These are phyloP conservation scores for Sesbania bispinosa DNA, from an alignment of 306 rosid genomes.

Conservation along the genomic window DNA sequence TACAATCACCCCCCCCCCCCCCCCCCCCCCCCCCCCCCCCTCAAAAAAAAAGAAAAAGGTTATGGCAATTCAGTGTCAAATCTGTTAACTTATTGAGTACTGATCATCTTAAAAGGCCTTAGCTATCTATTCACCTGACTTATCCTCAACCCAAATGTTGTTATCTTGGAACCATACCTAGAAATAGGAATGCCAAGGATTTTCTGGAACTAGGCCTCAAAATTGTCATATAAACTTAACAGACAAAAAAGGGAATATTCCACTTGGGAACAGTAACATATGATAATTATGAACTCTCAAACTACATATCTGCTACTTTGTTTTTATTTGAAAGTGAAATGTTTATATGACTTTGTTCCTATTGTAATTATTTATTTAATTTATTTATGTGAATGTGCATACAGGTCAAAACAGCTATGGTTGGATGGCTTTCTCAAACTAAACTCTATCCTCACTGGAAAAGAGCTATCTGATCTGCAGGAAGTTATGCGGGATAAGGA, in stretches of 20 bases:
- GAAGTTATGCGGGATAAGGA: constrained; percentile 99
- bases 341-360: not conserved
- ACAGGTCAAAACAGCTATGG: constrained; percentile 93
- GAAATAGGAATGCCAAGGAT: too few species aligned
- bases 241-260: not conserved
- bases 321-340: not conserved
- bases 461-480: constrained; percentile 94
- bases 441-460: constrained; percentile 57
- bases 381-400: constrained; percentile 1
- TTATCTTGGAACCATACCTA: too few species aligned
- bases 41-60: too few species aligned
- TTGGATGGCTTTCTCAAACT: constrained; percentile 84
- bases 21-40: too few species aligned
- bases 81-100: too few species aligned
- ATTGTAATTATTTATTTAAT: not conserved
- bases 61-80: too few species aligned
- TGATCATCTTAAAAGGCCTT: too few species aligned
- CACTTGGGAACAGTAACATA: not conserved
- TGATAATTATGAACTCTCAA: not conserved
- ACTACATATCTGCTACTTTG: not conserved
- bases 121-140: too few species aligned
- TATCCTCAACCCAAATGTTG: too few species aligned
- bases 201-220: too few species aligned
- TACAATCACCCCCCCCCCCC: too few species aligned
- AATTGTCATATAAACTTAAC: not conserved